phyloP scores from a whole-genome alignment of 2,329 filamentous ascomycete genomes.

The Cadophora sp. region DNA sequence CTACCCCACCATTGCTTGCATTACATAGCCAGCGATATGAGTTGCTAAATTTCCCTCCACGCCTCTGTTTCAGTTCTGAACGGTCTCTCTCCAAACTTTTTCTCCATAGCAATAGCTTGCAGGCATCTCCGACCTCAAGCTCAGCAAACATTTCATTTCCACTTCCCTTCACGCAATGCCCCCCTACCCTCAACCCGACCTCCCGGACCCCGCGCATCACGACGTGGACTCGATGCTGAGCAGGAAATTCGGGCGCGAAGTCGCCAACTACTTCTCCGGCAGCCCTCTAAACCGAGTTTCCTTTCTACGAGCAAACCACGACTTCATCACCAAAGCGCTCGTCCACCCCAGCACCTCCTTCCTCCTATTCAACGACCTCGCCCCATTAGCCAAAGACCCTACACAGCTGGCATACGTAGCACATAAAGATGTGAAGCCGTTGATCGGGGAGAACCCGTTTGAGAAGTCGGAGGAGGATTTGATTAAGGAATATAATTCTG shows the following conservation, averaged over 20 bases:
- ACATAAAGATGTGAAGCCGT: conserved; percentile 69
- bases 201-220: conserved; percentile 43
- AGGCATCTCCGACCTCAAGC: not conserved
- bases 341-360: conserved; percentile 71
- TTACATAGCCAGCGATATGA: conserved; percentile 11
- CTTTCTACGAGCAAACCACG: conserved; percentile 74
- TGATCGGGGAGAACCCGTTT: conserved; percentile 78
- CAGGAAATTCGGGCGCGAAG: conserved; percentile 78
- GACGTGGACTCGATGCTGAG: conserved; percentile 64
- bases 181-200: conserved; percentile 39
- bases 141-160: no score
- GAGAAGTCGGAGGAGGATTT: conserved; percentile 73
- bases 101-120: not conserved
- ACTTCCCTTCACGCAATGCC: conserved; percentile 35
- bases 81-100: not conserved
- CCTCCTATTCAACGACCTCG: conserved; percentile 79
- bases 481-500: conserved; percentile 77
- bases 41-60: not conserved
- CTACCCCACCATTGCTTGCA: conserved; percentile 10
- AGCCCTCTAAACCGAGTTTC: conserved; percentile 80
- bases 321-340: conserved; percentile 74
- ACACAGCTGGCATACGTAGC: conserved; percentile 71
- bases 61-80: not conserved
- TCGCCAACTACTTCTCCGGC: conserved; percentile 85
- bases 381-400: conserved; percentile 70